Evolutionary conservation across 1,139 yeast genomes (phyloP), one percentile per base, ranked within the genome.

Genomic region (Pichia sp.): DNA sequence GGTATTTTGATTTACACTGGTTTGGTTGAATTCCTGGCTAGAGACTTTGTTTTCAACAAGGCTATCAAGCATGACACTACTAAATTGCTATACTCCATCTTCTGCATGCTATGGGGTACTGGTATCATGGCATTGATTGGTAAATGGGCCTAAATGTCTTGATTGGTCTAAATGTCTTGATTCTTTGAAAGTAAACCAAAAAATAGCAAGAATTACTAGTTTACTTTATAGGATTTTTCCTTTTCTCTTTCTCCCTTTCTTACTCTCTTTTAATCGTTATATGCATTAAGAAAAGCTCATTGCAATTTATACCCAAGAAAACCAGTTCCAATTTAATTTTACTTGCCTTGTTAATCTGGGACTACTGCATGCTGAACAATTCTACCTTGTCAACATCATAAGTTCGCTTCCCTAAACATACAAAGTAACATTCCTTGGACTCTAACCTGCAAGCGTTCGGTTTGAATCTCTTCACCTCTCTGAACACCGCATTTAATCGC

Each of bases 1-100:
- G 97, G 97, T 55, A 87, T 91, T 57, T 77, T 91, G 68, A 71
- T 91, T 42, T 91, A 90, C 72, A 87, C 95, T 27, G 95, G 95
- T 62, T 73, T 91, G 57, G 92, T 90, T 20, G 97, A 91, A 71
- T 76, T 91, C 63, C 79, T 91, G 81, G 96, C 95, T 3, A 91
- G 87, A 65, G 97, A 91, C 67, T 90, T 90, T 70, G 75, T 91
- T 64, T 63, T 89, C 41, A 79, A 87, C 34, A 78, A 79, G 55
- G 83, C 83, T 63, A 80, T 81, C 64, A 77, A 81, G 64, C 71
- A 66, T 56, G 63, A 71, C 69, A 59, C 71, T 75, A 49, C n/a
- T 3, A 49, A 58, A 45, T 76, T 75, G 54, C 66, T 75, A 54
- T 76, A 53, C 60, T 71, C 68, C 27, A 68, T 64, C 51, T 68